These are phyloP conservation scores for Spongiforma sp. DNA, from an alignment of 1,284 basidiomycete species.

Conservation along the genomic window DNA sequence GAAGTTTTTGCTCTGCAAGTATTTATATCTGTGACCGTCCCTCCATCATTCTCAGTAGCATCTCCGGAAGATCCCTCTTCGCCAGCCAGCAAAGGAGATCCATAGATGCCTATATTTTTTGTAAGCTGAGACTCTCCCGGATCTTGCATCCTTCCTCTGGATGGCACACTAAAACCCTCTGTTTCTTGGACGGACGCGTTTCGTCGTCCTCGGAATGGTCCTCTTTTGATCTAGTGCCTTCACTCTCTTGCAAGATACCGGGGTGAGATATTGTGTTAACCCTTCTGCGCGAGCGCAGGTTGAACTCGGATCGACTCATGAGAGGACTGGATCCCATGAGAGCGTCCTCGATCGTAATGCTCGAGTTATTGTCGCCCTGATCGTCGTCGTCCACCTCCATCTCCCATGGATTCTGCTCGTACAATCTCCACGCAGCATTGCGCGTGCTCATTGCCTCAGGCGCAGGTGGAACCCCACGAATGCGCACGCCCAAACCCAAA, in stretches of 20 bases:
- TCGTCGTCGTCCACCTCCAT: slow-evolving; percentile 25
- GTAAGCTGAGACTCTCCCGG: slow-evolving; percentile 24
- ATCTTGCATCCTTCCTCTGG: slow-evolving; percentile 1
- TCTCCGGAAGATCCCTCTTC: slow-evolving; percentile 3
- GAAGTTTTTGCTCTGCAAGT: neutral
- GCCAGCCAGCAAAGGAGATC: slow-evolving; percentile 27
- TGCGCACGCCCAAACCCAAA: slow-evolving; percentile 18
- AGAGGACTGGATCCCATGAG: slow-evolving; percentile 36
- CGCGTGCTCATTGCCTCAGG: slow-evolving; percentile 34
- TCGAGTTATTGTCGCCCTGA: slow-evolving; percentile 3
- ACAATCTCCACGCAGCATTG: slow-evolving; percentile 20
- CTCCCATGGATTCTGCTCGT: slow-evolving; percentile 32
- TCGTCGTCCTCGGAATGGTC: slow-evolving; percentile 11
- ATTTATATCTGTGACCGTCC: neutral
- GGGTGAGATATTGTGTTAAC: slow-evolving; percentile 18
- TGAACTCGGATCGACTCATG: slow-evolving; percentile 22
- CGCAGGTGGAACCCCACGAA: slow-evolving; percentile 24
- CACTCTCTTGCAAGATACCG: slow-evolving; percentile 30
- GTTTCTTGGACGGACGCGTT: slow-evolving; percentile 27
- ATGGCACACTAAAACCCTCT: slow-evolving; percentile 8
- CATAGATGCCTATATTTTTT: slow-evolving; percentile 35
- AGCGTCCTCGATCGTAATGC: slow-evolving; percentile 19
- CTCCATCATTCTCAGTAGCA: neutral
- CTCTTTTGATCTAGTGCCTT: slow-evolving; percentile 21
- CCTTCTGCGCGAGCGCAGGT: slow-evolving; percentile 11